phyloP scores from a whole-genome alignment of 2,329 filamentous ascomycete genomes.

The Epichloe gansuensis region DNA sequence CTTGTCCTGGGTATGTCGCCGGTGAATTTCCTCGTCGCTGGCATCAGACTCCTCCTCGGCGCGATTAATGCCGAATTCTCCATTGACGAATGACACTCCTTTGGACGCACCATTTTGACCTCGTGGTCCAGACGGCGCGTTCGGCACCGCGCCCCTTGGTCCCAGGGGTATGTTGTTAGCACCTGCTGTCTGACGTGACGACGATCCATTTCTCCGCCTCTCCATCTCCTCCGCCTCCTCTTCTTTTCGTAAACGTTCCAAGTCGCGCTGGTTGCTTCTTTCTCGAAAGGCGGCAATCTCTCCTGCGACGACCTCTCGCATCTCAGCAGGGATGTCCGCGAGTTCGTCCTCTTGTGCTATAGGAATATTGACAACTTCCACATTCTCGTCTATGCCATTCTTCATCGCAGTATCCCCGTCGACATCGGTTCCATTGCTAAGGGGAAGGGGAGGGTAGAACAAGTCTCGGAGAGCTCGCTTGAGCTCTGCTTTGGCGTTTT shows the following conservation, averaged over 20 bases:
- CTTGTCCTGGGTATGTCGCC: conserved; percentile 56
- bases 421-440: conserved; percentile 36
- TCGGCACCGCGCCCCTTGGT: conserved; percentile 40
- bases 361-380: conserved; percentile 83
- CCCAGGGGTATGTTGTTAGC: conserved; percentile 38
- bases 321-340: conserved; percentile 87
- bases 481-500: conserved; percentile 56
- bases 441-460: conserved; percentile 49
- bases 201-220: conserved; percentile 54
- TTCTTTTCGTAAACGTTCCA: conserved; percentile 77
- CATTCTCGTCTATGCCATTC: conserved; percentile 50
- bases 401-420: conserved; percentile 61
- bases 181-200: conserved; percentile 50
- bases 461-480: conserved; percentile 57
- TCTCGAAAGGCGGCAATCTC: conserved; percentile 95
- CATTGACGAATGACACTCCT: conserved; percentile 69
- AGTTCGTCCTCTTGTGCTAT: conserved; percentile 84
- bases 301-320: conserved; percentile 86
- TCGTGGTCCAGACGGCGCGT: conserved; percentile 57
- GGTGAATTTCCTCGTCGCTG: conserved; percentile 75
- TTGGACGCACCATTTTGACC: conserved; percentile 50
- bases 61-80: conserved; percentile 49
- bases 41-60: conserved; percentile 84
- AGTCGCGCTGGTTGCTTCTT: conserved; percentile 73
- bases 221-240: conserved; percentile 88